Evolutionary conservation across 1,284 basidiomycete genomes (phyloP), one percentile per base, ranked within the genome.

Genomic region (Abortiporus biennis): DNA sequence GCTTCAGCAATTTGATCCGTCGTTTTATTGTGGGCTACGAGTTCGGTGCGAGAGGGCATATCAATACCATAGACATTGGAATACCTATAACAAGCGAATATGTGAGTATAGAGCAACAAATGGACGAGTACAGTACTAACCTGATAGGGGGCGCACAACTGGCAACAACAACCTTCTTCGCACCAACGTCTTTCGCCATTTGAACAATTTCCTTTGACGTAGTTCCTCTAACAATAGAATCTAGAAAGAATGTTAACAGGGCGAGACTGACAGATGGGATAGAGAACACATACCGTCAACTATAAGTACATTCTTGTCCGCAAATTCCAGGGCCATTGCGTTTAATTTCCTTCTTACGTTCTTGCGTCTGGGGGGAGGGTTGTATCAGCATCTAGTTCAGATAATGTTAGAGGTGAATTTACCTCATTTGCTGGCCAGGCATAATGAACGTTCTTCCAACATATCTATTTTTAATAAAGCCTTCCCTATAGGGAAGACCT

Each of bases 31-130:
- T 96, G 76, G 0, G 94, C 96, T 38, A 99, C 95, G 25, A 99
- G 85, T 63, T 99, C 96, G 29, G 72, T 66, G 6, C 92, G 84
- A 1, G 92, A 92, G 23, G 96, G 96, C 96, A 99, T 99, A 70
- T 99, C 96, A 59, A 99, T 99, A 24, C 96, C 96, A 66, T 99
- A 99, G 4, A 99, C 96, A 60, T 99, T 97, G 8, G 92, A 86
- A 64, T 84, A 80, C 34, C 92, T 90, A 40, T 2, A 4, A 32
- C 16, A 36, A 12, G 16, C 45, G 25, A 30, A 27, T 40, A 15
- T 19, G 11, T 19, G 36, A 47, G 40, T 36, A 15, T 39, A 31
- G 19, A 47, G 4, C 8, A 12, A 25, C 6, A 23, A 35, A 34
- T 6, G 16, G 4, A 4, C 19, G 15, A n/a, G 20, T 34, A 4